Evolutionary conservation across 2,329 filamentous ascomycete species (phyloP).

Genomic region (Rhinocladiella similis): DNA sequence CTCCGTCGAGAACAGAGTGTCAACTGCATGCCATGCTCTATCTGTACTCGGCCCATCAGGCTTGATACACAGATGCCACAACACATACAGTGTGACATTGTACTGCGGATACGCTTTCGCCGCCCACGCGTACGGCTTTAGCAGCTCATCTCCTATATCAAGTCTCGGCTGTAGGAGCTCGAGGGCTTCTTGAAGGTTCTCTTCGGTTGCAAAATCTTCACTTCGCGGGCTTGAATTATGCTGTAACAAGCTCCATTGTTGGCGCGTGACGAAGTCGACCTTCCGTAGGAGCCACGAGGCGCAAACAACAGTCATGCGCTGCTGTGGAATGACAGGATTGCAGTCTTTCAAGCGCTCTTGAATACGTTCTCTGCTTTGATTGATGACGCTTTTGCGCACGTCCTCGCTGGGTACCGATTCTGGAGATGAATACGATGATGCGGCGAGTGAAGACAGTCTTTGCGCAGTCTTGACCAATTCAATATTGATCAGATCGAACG

Average conservation of each 20-base stretch:
- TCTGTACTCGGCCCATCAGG: conserved; percentile 35
- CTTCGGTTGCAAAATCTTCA: conserved; percentile 28
- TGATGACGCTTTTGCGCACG: conserved; percentile 43
- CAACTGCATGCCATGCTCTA: conserved; percentile 38
- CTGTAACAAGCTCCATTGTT: conserved; percentile 23
- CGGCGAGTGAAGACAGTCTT: conserved; percentile 38
- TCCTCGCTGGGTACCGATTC: conserved; percentile 27
- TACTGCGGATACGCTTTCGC: conserved; percentile 45
- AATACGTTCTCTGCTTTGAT: conserved; percentile 48
- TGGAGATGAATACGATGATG: conserved; percentile 28
- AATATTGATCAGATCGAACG: conserved; percentile 55
- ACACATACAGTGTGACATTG: conserved; percentile 45
- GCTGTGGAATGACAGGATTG: conserved; percentile 54
- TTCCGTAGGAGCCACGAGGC: conserved; percentile 36
- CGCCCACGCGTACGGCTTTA: conserved; percentile 42
- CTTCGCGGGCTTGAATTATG: conserved; percentile 4
- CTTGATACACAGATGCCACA: conserved; percentile 46
- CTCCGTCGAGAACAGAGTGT: conserved; percentile 6
- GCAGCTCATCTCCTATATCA: conserved; percentile 39
- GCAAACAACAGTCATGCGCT: conserved; percentile 35
- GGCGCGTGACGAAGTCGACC: conserved; percentile 37
- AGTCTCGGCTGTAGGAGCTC: conserved; percentile 37
- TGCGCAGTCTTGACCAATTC: conserved; percentile 44
- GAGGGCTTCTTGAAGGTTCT: conserved; percentile 38
- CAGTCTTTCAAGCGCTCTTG: conserved; percentile 51